A percentile compares a stretch with the other conserved stretches of the same genome.
Evolutionary conservation across 2,329 filamentous ascomycete genomes (phyloP).

Genomic region (Elsinoe australis): DNA sequence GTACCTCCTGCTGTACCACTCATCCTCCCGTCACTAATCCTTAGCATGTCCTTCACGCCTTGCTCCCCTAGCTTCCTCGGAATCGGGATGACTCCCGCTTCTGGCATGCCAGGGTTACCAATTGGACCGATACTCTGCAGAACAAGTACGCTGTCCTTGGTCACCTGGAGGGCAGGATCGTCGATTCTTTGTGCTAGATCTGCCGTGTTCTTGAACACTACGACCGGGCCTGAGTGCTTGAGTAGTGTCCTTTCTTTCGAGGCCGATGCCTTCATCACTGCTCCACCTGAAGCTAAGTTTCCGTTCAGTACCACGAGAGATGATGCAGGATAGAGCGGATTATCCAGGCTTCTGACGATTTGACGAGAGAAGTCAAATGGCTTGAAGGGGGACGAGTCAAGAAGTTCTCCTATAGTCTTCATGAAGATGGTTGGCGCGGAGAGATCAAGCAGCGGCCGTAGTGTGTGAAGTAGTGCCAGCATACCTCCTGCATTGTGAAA

Average conservation of each 20-base stretch:
- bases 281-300: slow-evolving; percentile 44
- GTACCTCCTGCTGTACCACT: slow-evolving; percentile 50
- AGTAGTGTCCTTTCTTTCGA: slow-evolving; percentile 42
- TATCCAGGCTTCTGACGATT: slow-evolving; percentile 39
- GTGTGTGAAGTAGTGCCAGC: slow-evolving; percentile 40
- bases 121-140: slow-evolving; percentile 45
- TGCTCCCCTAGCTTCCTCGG: slow-evolving; percentile 41
- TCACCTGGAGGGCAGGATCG: slow-evolving; percentile 38
- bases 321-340: slow-evolving; percentile 40
- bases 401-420: slow-evolving; percentile 40
- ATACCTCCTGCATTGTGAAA: slow-evolving; percentile 49
- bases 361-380: slow-evolving; percentile 35
- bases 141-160: slow-evolving; percentile 40
- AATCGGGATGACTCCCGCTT: slow-evolving; percentile 46
- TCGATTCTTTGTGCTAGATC: slow-evolving; percentile 43
- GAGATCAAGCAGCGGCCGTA: slow-evolving; percentile 41
- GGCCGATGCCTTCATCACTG: slow-evolving; percentile 45
- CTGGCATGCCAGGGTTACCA: slow-evolving; percentile 48
- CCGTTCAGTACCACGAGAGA: slow-evolving; percentile 42
- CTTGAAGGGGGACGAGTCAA: slow-evolving; percentile 39
- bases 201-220: slow-evolving; percentile 43
- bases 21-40: slow-evolving; percentile 49
- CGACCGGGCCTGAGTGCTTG: slow-evolving; percentile 38
- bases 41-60: slow-evolving; percentile 47
- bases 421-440: slow-evolving; percentile 42